Evolutionary conservation across 164 flowering plant species (phyloP).

Genomic region (Piper betle): DNA sequence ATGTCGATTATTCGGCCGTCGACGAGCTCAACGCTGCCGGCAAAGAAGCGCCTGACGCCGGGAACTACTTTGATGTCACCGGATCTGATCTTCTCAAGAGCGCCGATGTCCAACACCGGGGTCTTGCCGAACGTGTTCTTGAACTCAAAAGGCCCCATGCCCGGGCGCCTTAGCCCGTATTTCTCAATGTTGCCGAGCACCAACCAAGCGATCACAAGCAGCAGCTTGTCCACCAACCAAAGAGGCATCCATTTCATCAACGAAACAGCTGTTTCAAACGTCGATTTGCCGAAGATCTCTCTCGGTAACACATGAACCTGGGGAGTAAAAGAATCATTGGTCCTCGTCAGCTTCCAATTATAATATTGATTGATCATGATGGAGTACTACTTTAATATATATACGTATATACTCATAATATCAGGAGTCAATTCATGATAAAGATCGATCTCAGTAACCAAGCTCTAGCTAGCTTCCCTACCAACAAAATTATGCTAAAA

Average conservation of each 20-base stretch:
- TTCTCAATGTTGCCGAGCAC: slow-evolving; percentile 47
- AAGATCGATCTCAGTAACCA: too few species aligned
- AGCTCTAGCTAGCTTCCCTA: too few species aligned
- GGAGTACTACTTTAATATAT: too few species aligned
- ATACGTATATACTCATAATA: too few species aligned
- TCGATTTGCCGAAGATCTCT: slow-evolving; percentile 56
- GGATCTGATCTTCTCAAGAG: slow-evolving; percentile 52
- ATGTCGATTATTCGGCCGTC: slow-evolving; percentile 44
- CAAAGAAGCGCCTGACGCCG: slow-evolving; percentile 42
- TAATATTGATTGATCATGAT: too few species aligned
- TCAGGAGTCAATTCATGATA: too few species aligned
- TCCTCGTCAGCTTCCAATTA: neutral
- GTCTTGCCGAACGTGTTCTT: slow-evolving; percentile 62
- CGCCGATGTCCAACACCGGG: slow-evolving; percentile 79
- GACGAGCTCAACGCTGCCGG: slow-evolving; percentile 42
- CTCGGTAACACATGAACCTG: slow-evolving; percentile 85
- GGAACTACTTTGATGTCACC: slow-evolving; percentile 65
- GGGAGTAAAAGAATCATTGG: neutral
- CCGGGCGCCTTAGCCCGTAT: slow-evolving; percentile 60
- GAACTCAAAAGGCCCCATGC: slow-evolving; percentile 54
- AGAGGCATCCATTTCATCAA: slow-evolving; percentile 61
- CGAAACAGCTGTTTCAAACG: slow-evolving; percentile 38
- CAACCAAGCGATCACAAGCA: slow-evolving; percentile 41
- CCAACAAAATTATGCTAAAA: too few species aligned
- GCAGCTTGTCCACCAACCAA: slow-evolving; percentile 45